Conservation (phyloP, 73 alveolate genomes). For the Uronychia setigera region DNA sequence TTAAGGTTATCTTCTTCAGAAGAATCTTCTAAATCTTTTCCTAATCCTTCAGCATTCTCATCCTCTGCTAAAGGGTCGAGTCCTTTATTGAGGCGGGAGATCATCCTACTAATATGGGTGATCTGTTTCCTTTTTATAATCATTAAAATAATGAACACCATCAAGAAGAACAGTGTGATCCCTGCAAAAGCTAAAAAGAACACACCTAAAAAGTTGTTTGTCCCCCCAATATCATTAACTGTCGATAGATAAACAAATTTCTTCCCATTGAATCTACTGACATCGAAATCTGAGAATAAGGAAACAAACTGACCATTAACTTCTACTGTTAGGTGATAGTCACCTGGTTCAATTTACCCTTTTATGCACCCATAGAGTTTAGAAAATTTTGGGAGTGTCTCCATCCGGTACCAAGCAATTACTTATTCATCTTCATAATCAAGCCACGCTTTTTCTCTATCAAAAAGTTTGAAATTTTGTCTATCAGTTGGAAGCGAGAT, state of each 20-base stretch:
- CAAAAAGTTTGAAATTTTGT: too few species aligned
- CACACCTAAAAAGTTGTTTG: constrained; percentile 61
- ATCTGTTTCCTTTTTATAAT: too few species aligned
- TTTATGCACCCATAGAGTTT: constrained; percentile 73
- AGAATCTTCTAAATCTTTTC: too few species aligned
- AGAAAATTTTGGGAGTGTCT: constrained; percentile 70
- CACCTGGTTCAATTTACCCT: constrained; percentile 48
- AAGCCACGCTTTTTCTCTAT: constrained; percentile 73
- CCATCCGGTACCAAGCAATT: constrained; percentile 82
- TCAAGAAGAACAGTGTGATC: too few species aligned
- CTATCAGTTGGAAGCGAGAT: too few species aligned
- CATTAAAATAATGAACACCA: too few species aligned
- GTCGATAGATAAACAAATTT: constrained; percentile 61
- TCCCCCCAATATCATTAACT: constrained; percentile 74
- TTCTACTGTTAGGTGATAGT: constrained; percentile 29
- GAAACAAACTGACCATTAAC: too few species aligned
- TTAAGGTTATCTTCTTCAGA: too few species aligned
- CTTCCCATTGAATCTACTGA: constrained; percentile 58
- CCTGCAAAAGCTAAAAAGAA: constrained; percentile 48
- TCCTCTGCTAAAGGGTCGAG: too few species aligned
- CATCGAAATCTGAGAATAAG: constrained; percentile 44
- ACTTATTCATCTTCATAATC: constrained; percentile 75
- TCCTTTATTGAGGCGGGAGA: too few species aligned
- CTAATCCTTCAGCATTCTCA: too few species aligned
- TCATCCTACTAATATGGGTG: too few species aligned